Evolutionary conservation across 768 basidiomycete genomes (phyloP).

Genomic region (Kwoniella shandongensis): DNA sequence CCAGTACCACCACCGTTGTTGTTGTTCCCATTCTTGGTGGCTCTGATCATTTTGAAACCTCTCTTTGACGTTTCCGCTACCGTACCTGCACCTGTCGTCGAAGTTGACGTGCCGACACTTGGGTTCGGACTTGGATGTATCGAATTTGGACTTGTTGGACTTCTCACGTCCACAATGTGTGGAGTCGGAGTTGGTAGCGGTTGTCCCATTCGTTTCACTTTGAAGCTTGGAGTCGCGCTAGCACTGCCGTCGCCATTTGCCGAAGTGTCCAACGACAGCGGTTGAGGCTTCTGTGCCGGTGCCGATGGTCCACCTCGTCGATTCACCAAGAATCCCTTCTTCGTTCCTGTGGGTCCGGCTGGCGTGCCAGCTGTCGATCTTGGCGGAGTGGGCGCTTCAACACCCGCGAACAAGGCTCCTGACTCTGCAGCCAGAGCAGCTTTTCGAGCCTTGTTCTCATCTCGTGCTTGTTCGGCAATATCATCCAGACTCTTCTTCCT

Average conservation of each 20-base stretch:
- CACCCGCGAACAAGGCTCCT: slow-evolving; percentile 44
- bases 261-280: background rate
- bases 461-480: slow-evolving; percentile 27
- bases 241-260: slow-evolving; percentile 8
- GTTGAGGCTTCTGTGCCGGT: too few species aligned
- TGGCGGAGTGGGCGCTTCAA: slow-evolving; percentile 25
- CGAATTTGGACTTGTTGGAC: slow-evolving; percentile 1
- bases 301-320: too few species aligned
- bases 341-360: slow-evolving; percentile 1
- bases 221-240: slow-evolving; percentile 12
- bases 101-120: background rate
- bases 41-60: slow-evolving; percentile 22
- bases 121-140: slow-evolving; percentile 19
- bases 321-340: slow-evolving; percentile 28
- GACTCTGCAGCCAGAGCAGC: slow-evolving; percentile 40
- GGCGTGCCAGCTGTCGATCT: background rate
- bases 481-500: slow-evolving; percentile 27
- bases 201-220: slow-evolving; percentile 19
- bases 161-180: slow-evolving; percentile 5
- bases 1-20: too few species aligned
- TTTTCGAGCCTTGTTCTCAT: slow-evolving; percentile 47
- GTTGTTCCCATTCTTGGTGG: too few species aligned
- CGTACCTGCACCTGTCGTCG: background rate
- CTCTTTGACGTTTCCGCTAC: slow-evolving; percentile 6
- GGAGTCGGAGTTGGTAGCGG: slow-evolving; percentile 5